Evolutionary conservation across 257 asterid genomes (phyloP), one percentile per base, ranked within the genome.

Genomic region (Verbascum thapsus): DNA sequence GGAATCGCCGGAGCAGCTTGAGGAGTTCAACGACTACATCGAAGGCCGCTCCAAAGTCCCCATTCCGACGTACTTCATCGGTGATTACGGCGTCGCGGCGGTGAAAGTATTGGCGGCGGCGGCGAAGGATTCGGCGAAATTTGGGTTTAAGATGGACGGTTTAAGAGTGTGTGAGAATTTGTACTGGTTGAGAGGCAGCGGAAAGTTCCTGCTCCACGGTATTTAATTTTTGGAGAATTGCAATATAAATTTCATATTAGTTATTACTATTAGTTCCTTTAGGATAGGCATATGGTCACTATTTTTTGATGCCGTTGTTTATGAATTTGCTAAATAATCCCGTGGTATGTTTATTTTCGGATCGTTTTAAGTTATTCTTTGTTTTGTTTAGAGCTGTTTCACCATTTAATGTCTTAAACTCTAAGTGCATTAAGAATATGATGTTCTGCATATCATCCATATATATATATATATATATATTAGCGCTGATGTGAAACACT

Each of bases 71-170:
- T 92, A 92, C 81, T 89, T 92, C 75, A 83, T 87, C 40, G 99
- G 99, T 15, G 99, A 92, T 77, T 92, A 82, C 61, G 99, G 99
- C 13, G 76, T 82, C 22, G 96, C 83, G 32, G 82, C 94, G 7
- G 77, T 80, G 47, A 89, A 85, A 73, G 47, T 80, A 17, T 73
- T 92, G 37, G 68, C 79, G 26, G 88, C 76, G 3, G 87, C 73
- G 23, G 83, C 96, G 13, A 92, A 76, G 78, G 81, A 78, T 56
- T 55, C 95, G 9, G 83, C 76, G 37, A 89, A 85, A 59, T 70
- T 77, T 72, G 99, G 97, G 72, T 92, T 92, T 78, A 89, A 92
- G 84, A 85, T 92, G 99, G 99, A 92, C 13, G 99, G 97, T 3
- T 72, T 85, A n/a, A 89, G 69, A 73, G 84, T 92, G 4, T 82